Percentiles rank a stretch among this genome's conserved stretches.
These are phyloP conservation scores for Aspergillus melleus DNA, from an alignment of 2,329 filamentous ascomycete genomes.

Conservation along the genomic window DNA sequence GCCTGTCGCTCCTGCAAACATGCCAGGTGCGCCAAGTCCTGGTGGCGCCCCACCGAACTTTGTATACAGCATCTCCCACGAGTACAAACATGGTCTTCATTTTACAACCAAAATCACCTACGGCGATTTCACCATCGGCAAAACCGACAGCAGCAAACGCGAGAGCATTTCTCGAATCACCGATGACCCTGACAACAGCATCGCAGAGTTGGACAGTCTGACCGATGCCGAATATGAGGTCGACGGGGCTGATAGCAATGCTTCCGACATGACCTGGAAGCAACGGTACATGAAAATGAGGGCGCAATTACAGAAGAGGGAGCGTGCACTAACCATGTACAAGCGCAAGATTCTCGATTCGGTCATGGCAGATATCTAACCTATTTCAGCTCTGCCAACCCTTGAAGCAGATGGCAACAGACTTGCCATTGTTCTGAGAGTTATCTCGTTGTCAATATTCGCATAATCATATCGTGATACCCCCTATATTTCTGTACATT, in stretches of 20 bases:
- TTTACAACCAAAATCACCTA: conserved; percentile 30
- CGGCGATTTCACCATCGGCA: conserved; percentile 17
- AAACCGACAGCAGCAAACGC: conserved; percentile 2
- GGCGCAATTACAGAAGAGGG: conserved; percentile 40
- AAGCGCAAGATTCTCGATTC: conserved; percentile 45
- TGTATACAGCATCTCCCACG: conserved; percentile 26
- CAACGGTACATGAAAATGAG: conserved; percentile 40
- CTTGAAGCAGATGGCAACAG: not conserved
- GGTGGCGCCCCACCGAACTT: conserved; percentile 14
- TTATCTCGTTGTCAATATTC: not conserved
- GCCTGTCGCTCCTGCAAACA: conserved; percentile 1
- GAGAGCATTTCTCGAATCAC: conserved; percentile 10
- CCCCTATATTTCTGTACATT: conserved; percentile 4
- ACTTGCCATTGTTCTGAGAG: not conserved
- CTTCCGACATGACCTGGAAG: conserved; percentile 38
- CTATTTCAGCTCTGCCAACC: not conserved
- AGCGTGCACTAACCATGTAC: conserved; percentile 39
- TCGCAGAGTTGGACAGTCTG: conserved; percentile 20
- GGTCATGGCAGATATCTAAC: conserved; percentile 44
- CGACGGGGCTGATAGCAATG: conserved; percentile 22
- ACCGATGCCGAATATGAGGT: conserved; percentile 31
- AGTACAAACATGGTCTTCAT: conserved; percentile 25
- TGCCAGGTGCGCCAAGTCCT: conserved; percentile 1
- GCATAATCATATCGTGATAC: not conserved
- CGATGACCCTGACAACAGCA: conserved; percentile 16